These are phyloP conservation scores for Antrodiella citrinella DNA, from an alignment of 768 basidiomycete species.

Conservation along the genomic window DNA sequence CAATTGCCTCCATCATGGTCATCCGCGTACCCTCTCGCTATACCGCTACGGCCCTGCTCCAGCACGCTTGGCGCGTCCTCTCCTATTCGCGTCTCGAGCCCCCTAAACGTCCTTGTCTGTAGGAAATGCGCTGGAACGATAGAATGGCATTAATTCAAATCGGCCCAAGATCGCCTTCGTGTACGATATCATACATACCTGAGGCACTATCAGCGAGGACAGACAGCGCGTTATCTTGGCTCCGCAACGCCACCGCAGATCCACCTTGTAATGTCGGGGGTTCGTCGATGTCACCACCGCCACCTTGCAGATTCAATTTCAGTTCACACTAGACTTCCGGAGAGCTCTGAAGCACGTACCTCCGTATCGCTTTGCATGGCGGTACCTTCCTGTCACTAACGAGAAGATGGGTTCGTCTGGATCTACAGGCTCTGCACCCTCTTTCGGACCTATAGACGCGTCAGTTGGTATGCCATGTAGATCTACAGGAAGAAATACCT, in stretches of 20 bases:
- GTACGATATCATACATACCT: slow-evolving; percentile 40
- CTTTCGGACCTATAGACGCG: slow-evolving; percentile 9
- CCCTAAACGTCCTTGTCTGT: slow-evolving; percentile 65
- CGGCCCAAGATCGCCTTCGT: not conserved
- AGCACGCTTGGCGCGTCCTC: slow-evolving; percentile 73
- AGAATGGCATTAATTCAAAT: not conserved
- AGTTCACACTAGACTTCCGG: no score
- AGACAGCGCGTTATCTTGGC: slow-evolving; percentile 52
- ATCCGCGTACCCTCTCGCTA: slow-evolving; percentile 81
- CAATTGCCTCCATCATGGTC: no score
- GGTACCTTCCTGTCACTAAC: slow-evolving; percentile 76
- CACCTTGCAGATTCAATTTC: no score
- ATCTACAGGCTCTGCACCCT: slow-evolving; percentile 38
- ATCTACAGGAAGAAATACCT: not conserved
- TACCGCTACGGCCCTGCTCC: slow-evolving; percentile 86
- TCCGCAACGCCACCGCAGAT: slow-evolving; percentile 49
- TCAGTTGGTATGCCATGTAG: not conserved
- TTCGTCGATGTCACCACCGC: no score
- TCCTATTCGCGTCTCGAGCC: slow-evolving; percentile 71
- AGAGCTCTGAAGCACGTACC: no score
- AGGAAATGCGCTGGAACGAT: slow-evolving; percentile 72
- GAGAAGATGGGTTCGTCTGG: slow-evolving; percentile 78
- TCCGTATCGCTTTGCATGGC: slow-evolving; percentile 66
- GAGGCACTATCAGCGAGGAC: slow-evolving; percentile 60
- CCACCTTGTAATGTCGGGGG: no score